Evolutionary conservation across 129 eudicot species (phyloP).

Genomic region (Sambucus nigra): DNA sequence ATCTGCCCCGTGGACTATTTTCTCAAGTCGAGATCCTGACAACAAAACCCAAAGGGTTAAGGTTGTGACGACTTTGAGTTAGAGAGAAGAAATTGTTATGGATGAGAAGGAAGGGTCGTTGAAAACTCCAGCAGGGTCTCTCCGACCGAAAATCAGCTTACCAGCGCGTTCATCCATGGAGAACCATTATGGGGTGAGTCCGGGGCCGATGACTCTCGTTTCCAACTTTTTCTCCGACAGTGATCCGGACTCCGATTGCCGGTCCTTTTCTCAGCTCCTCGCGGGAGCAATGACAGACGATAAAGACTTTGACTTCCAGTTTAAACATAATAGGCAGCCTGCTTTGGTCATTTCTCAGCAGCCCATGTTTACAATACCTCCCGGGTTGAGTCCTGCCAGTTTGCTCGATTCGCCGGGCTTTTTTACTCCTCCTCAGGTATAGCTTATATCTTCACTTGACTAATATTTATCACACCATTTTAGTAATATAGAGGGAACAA

Average conservation of each 20-base stretch:
- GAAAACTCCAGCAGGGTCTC: slow-evolving; percentile 11
- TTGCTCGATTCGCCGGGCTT: slow-evolving; percentile 75
- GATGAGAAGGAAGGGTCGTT: slow-evolving; percentile 28
- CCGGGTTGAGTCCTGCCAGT: slow-evolving; percentile 74
- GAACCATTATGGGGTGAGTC: slow-evolving; percentile 33
- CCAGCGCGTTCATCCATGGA: slow-evolving; percentile 55
- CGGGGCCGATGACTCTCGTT: slow-evolving; percentile 83
- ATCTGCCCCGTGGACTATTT: too few relatives aligned
- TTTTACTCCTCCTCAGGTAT: slow-evolving; percentile 46
- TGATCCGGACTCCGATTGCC: slow-evolving; percentile 64
- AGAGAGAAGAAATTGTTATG: too few relatives aligned
- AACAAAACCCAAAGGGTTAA: too few relatives aligned
- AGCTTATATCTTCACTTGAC: not conserved
- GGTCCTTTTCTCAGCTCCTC: slow-evolving; percentile 82
- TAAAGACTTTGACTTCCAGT: slow-evolving; percentile 19
- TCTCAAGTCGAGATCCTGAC: too few relatives aligned
- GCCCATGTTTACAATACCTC: slow-evolving; percentile 52
- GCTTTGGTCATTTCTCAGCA: slow-evolving; percentile 53
- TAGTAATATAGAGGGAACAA: not conserved
- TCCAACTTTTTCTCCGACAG: slow-evolving; percentile 66
- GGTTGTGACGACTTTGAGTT: too few relatives aligned
- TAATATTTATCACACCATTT: not conserved
- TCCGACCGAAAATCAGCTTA: slow-evolving; percentile 50
- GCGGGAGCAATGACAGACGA: slow-evolving; percentile 48
- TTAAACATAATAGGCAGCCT: slow-evolving; percentile 36